Percentiles rank a stretch among this genome's conserved stretches.
These are phyloP conservation scores for Penicillium ucsense DNA, from an alignment of 495 filamentous ascomycete genomes.

Conservation along the genomic window DNA sequence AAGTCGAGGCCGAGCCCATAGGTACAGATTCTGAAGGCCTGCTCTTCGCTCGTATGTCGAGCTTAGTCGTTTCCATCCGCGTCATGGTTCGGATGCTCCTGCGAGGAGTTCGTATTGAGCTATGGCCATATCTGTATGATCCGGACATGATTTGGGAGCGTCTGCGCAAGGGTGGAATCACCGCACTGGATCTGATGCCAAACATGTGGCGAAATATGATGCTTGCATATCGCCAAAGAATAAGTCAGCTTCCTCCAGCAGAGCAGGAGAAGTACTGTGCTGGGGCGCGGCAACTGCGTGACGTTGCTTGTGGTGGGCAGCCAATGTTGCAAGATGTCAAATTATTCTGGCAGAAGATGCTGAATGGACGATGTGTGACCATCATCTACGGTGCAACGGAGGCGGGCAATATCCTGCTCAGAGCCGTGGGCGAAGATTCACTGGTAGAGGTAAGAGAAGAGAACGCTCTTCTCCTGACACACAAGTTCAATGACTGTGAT, in stretches of 20 bases:
- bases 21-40: not conserved
- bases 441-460: not conserved
- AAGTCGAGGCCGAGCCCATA: not conserved
- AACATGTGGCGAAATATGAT: not conserved
- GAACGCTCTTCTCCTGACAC: not conserved
- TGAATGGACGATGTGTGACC: not conserved
- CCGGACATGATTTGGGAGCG: not conserved
- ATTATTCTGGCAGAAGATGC: not conserved
- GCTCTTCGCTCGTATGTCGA: not conserved
- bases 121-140: not conserved
- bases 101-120: not conserved
- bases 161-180: not conserved
- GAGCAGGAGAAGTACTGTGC: not conserved
- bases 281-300: not conserved
- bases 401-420: not conserved
- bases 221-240: not conserved
- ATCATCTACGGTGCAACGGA: not conserved
- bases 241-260: not conserved
- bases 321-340: not conserved
- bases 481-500: no score
- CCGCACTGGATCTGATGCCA: not conserved
- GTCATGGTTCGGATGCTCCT: not conserved
- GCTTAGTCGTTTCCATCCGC: not conserved
- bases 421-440: not conserved
- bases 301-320: not conserved